Base-by-base conservation (phyloP, 257 asterid species). In the Nicotiana knightiana region DNA sequence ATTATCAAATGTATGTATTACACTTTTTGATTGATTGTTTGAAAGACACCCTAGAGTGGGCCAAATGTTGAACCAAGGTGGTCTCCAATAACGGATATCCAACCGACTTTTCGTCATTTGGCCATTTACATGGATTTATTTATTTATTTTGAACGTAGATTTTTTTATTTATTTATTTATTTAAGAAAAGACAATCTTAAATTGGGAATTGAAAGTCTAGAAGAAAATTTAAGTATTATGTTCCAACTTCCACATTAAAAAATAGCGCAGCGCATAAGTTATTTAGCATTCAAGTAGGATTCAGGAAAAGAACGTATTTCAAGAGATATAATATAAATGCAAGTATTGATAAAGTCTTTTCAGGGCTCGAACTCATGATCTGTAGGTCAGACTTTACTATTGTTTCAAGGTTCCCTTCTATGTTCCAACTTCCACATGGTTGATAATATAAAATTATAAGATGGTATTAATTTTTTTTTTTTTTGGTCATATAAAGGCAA, bases 231-330 rank as follows among this genome's bases (percentile, higher is more conserved):
- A 9, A 13, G 18, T 11, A 12, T 12, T 53, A 43, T 6, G 48
- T 1, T 39, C 9, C 57, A 51, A 13, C 17, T 51, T 51, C 1
- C 57, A 1, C 48, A 1, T 6, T 1, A 7, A 6, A 7, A 39
- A 39, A 0, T 0, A 37, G 10, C 0, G 2, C 0, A 2, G 7
- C 9, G 0, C 51, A 8, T 43, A 43, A 1, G 1, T 0, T 2
- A 43, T 43, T 2, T 43, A 3, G 3, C 11, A 0, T 43, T 39
- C 48, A 39, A 0, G 3, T 39, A 43, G 0, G 3, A 0, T 43
- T 43, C 0, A 7, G 0, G 10, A 1, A 39, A 39, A 39, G 1
- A 1, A 0, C 0, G 48, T 0, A 1, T 2, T 0, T 0, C 0
- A 39, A 2, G 10, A 0, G 0, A 21, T 6, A 39, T 39, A 1